Base-by-base conservation (phyloP, 1,139 yeast species). In the Zygosaccharomyces pseudobailii region DNA sequence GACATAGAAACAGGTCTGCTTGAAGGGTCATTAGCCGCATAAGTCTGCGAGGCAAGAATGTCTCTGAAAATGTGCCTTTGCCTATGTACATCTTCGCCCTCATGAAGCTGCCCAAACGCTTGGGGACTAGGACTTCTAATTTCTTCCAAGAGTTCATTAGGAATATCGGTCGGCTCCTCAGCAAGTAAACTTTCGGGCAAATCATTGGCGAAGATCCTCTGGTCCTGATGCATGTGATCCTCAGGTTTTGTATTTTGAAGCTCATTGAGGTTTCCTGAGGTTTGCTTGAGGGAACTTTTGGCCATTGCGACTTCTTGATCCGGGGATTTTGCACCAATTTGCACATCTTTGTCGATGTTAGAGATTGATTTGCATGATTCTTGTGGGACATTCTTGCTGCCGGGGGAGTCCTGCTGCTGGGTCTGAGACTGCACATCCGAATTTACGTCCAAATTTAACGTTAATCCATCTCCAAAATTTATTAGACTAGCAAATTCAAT, bases 401-500 rank as follows among this genome's bases (percentile, higher is more conserved):
- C 28, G 17, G 33, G 34, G 19, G 41, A 19, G 7, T 20, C 34
- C 22, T 38, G 41, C 17, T 38, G 32, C n/a, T n/a, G n/a, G n/a
- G n/a, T 38, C 43, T 6, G 41, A n/a, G 33, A 30, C 13, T 30
- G 33, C 13, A n/a, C 19, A 5, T 30, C 33, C 4, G 47, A 34
- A 41, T 57, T 55, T 20, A 59, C 48, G 28, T 63, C 66, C 23
- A 67, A 41, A 35, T 66, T 66, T n/a, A 65, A 45, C 42, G 64
- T 56, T 21, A 70, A 47, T 21, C 67, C 74, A 33, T 69, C 76
- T 21, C 76, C 88, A 56, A 82, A 79, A 60, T 83, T 81, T 43
- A 84, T 79, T 59, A 78, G 78, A 52, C 81, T 84, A 37, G 84
- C 78, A 55, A 84, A 79, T 56, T 83, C 89, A 69, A 75, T 71